phyloP scores from a whole-genome alignment of 164 flowering plant species.

The Stephania yunnanensis region DNA sequence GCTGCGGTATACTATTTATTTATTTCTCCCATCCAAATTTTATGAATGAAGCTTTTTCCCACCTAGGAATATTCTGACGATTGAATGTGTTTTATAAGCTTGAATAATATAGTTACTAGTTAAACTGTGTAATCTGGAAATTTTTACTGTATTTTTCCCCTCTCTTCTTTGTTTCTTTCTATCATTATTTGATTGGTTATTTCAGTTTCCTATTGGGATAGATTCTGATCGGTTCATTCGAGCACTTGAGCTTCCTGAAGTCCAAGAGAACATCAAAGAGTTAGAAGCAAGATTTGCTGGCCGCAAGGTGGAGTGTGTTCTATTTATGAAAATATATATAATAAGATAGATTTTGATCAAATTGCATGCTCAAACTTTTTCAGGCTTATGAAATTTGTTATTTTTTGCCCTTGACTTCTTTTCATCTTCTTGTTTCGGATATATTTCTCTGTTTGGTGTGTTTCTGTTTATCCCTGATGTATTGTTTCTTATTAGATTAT shows the following conservation, averaged over 20 bases:
- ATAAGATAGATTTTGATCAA: neutral
- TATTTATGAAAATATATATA: neutral
- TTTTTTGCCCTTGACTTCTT: neutral
- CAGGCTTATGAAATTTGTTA: neutral
- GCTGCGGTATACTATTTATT: conserved; percentile 58
- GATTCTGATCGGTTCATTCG: conserved; percentile 79
- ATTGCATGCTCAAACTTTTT: neutral
- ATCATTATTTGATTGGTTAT: conserved; percentile 2
- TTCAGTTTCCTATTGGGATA: conserved; percentile 92
- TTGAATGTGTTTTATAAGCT: neutral
- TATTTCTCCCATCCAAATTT: neutral
- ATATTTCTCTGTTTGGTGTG: neutral
- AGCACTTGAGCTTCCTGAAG: conserved; percentile 61
- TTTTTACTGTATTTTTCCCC: neutral
- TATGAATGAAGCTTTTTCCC: neutral
- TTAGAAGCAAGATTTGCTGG: conserved; percentile 70
- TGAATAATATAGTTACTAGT: neutral
- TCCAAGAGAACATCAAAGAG: conserved; percentile 56
- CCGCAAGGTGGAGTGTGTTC: conserved; percentile 45
- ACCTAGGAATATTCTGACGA: neutral
- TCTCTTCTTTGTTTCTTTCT: neutral
- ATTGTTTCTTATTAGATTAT: too few relatives aligned
- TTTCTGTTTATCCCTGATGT: neutral
- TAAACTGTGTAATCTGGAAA: neutral
- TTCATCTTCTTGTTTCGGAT: neutral